Base-by-base conservation (phyloP, 2,329 filamentous ascomycete genomes). In the Talaromyces piceae region DNA sequence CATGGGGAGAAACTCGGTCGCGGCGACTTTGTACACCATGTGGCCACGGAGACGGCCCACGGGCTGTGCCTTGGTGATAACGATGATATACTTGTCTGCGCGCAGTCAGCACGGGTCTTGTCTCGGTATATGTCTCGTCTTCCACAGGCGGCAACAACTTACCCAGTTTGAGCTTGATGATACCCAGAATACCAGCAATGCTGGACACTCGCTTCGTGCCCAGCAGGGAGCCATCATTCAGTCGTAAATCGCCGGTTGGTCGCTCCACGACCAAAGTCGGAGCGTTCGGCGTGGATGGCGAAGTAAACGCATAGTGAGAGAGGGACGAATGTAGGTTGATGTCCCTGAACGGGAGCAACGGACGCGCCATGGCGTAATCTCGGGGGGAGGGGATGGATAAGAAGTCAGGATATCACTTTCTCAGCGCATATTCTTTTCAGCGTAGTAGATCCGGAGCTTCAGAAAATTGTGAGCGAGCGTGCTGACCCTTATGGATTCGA, bases 271-370 rank as follows among this genome's bases (percentile, higher is more conserved):
- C 83, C 47, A 98, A 78, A 8, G 89, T 88, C 12, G 88, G 89
- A 25, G 91, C 86, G 71, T 91, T 83, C 55, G 91, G 90, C 3
- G 90, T 91, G 0, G 93, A 97, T 25, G 93, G 93, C 25, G 93
- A 98, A 33, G 88, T 91, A 72, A 98, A 98, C 62, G 90, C 88
- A 77, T 98, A 98, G 67, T 93, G 86, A 62, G 91, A 88, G 62
- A 88, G 79, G 48, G 91, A 90, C 58, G 90, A 87, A 71, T 95
- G 90, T 69, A 98, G 83, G 70, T 97, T 98, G 76, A 97, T 94
- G 76, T 98, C 93, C 67, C 91, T 83, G 73, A 91, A 98, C 20
- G 91, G 93, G 51, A 85, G 74, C 50, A 65, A 53, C 49, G 66
- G 59, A 54, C 58, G 56, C 49, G 66, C 58, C 69, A 71, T 72